Percentiles rank a stretch among this genome's conserved stretches.
These are phyloP conservation scores for Albifimbria verrucaria DNA, from an alignment of 2,329 filamentous ascomycete species.

Conservation along the genomic window DNA sequence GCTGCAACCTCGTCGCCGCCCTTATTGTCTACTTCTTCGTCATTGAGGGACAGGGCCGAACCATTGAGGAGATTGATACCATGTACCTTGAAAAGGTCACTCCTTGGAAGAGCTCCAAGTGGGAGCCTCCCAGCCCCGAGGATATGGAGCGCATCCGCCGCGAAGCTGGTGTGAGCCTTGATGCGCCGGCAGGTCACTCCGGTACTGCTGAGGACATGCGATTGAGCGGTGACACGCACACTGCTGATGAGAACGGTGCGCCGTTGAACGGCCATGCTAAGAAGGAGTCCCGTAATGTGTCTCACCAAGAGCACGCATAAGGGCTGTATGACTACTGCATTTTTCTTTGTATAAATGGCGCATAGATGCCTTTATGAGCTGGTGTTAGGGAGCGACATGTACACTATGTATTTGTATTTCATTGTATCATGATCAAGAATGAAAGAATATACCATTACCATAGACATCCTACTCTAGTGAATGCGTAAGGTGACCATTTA, in stretches of 20 bases:
- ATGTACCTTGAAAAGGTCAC: conserved; percentile 68
- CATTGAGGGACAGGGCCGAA: conserved; percentile 69
- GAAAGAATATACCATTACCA: no score
- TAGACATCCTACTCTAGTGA: no score
- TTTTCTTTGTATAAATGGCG: neutral
- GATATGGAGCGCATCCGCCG: conserved; percentile 39
- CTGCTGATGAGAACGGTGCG: neutral
- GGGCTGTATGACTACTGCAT: neutral
- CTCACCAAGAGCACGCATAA: neutral
- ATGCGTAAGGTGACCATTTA: no score
- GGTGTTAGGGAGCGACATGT: neutral
- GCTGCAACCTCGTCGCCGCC: conserved; percentile 63
- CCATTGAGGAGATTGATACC: conserved; percentile 75
- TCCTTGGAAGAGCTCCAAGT: conserved; percentile 60
- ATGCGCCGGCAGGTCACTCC: conserved; percentile 8
- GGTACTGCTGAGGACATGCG: neutral
- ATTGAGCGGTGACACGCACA: neutral
- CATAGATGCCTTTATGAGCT: neutral
- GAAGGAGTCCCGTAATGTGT: neutral
- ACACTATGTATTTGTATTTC: neutral
- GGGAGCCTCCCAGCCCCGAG: conserved; percentile 42
- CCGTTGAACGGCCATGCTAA: neutral
- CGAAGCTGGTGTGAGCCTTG: conserved; percentile 37
- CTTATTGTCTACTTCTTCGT: conserved; percentile 74
- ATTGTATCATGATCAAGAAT: no score